phyloP scores from a whole-genome alignment of 768 basidiomycete genomes.

The Agaricus blazei region DNA sequence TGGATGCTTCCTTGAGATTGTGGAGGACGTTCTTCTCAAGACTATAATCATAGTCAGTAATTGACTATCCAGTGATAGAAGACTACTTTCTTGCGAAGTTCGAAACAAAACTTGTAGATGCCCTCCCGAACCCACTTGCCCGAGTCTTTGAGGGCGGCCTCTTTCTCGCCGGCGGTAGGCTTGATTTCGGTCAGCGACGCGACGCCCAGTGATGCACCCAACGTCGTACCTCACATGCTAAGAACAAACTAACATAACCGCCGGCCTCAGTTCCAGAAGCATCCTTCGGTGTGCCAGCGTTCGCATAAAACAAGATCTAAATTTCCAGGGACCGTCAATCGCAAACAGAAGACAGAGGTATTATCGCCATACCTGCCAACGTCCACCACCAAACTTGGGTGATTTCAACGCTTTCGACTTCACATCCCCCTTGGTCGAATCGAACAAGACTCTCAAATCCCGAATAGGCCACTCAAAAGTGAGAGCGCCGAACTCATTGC shows the following conservation, averaged over 20 bases:
- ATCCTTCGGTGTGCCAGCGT: conserved; percentile 62
- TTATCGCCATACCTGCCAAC: conserved; percentile 55
- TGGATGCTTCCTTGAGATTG: conserved; percentile 72
- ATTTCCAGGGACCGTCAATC: conserved; percentile 7
- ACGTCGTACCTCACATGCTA: conserved; percentile 70
- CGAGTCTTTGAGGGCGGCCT: conserved; percentile 47
- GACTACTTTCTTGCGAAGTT: conserved; percentile 58
- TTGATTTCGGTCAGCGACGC: conserved; percentile 19
- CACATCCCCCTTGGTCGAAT: conserved; percentile 69
- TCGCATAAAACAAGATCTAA: conserved; percentile 81
- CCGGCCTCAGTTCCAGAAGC: conserved; percentile 34
- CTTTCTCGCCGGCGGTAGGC: conserved; percentile 77
- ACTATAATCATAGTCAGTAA: conserved; percentile 16
- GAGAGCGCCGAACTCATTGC: conserved; percentile 49
- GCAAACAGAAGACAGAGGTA: neutral
- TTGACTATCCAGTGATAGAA: neutral
- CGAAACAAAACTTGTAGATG: conserved; percentile 81
- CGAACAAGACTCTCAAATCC: conserved; percentile 69
- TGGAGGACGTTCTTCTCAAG: conserved; percentile 44
- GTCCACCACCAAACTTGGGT: conserved; percentile 67
- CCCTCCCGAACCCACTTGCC: conserved; percentile 86
- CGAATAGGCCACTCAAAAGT: conserved; percentile 77
- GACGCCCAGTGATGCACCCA: neutral
- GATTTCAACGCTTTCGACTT: conserved; percentile 80
- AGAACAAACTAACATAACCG: conserved; percentile 67